Base-by-base conservation (phyloP, 805 yeast species). In the Vanderwaltozyma yarrowii region DNA sequence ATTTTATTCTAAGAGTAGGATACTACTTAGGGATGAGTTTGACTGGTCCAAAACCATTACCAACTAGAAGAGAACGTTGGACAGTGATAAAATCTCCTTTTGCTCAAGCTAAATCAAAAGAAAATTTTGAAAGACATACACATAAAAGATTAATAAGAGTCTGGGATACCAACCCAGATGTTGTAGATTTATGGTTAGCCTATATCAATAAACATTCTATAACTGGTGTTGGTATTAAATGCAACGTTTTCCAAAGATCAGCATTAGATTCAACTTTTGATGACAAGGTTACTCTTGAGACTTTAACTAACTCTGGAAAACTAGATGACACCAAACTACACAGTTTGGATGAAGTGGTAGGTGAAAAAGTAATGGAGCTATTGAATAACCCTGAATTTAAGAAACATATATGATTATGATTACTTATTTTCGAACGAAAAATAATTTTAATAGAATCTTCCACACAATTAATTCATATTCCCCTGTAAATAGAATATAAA, bases 51-150 rank as follows among this genome's bases (percentile, higher is more conserved):
- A 69, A 67, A 25, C 83, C 78, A 35, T 60, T 74, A 45, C 80
- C 76, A 45, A 77, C 81, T 3, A 80, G 76, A 56, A 74, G 78
- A 50, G 83, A 89, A 61, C 74, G 87, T 49, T 89, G 95, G 85
- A 92, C 98, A 0, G 95, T 92, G 32, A 87, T 81, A 52, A 75
- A 80, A 58, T 78, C 95, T 3, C 96, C 96, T 1, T 92, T 92
- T 59, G 95, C 83, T 16, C 92, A 85, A 55, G 94, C 96, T 37
- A 88, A 87, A 60, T 73, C 92, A 9, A 92, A 92, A 65, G 95
- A 89, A 66, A 92, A 89, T 68, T 92, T 83, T 64, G 83, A 84
- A 66, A 78, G 97, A 66, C 71, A 74, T 35, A 92, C 97, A 1
- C 83, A 76, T 59, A 76, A 80, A 50, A 75, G 94, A 45, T 59